Base-by-base conservation (phyloP, 2,329 filamentous ascomycete genomes). In the Metarhizium guizhouense region DNA sequence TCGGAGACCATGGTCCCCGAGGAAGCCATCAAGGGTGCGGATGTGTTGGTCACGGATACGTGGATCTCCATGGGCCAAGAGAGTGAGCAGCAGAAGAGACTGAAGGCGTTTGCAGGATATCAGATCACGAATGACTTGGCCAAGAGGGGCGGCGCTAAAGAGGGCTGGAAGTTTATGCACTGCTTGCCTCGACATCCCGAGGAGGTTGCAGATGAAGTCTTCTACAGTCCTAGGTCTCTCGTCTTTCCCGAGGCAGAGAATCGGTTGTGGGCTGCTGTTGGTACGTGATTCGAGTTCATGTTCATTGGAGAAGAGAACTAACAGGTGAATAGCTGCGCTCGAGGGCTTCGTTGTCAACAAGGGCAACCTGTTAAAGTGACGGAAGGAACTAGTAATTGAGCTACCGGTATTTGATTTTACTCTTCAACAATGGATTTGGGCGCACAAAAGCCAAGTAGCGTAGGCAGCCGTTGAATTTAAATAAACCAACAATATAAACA, bases 21-120 rank as follows among this genome's bases (percentile, higher is more conserved):
- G 68, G 89, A 95, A 65, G 94, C 81, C 5, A 84, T 96, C 67
- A 88, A 88, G 74, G 76, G 86, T 60, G 93, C 94, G 3, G 87
- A 99, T 68, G 81, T 97, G 54, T 77, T 99, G 56, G 91, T 97
- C 25, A 99, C 94, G 1, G 94, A 99, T 67, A 99, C 94, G 1
- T 99, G 94, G 94, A 83, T 99, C 36, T 95, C 90, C 1, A 99
- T 99, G 94, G 94, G 94, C 50, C 93, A 97, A 72, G 94, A 99
- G 72, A 83, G 83, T 56, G 94, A 99, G 72, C 79, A 84, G 43
- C 78, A 85, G 62, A 87, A 87, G 76, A 80, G 90, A 52, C 70
- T 96, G 58, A 82, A 86, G 67, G 90, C 85, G 2, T 99, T 99
- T 69, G 49, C 81, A 34, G 92, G 93, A 14, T 99, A 92, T 73